A percentile compares a stretch with the other conserved stretches of the same genome.
These are phyloP conservation scores for Flueggea neowawraea DNA, from an alignment of 441 rosid genomes.

Conservation along the genomic window DNA sequence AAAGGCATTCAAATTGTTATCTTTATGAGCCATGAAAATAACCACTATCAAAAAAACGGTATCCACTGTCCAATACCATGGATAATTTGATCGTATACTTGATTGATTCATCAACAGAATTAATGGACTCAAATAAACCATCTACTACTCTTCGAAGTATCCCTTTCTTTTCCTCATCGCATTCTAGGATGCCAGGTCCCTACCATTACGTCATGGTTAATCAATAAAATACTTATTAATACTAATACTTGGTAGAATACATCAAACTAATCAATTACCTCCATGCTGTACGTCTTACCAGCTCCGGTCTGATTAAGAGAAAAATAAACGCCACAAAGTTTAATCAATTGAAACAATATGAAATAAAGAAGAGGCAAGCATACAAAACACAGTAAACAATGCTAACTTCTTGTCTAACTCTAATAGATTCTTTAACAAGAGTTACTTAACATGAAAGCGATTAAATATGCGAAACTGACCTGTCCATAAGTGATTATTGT, in stretches of 20 bases:
- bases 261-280: slow-evolving; percentile 38
- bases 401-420: too few species aligned
- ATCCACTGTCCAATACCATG: slow-evolving; percentile 35
- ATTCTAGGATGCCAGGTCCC: slow-evolving; percentile 62
- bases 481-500: slow-evolving; percentile 86
- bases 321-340: slow-evolving; percentile 9
- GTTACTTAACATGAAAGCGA: too few species aligned
- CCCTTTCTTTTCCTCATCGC: slow-evolving; percentile 62
- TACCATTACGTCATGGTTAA: slow-evolving; percentile 13
- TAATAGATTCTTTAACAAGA: too few species aligned
- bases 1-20: background rate
- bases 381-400: too few species aligned
- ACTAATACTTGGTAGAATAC: slow-evolving; percentile 1
- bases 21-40: too few species aligned
- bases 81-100: slow-evolving; percentile 52
- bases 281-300: slow-evolving; percentile 88
- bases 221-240: background rate
- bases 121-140: slow-evolving; percentile 50
- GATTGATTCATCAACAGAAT: slow-evolving; percentile 34
- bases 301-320: slow-evolving; percentile 88
- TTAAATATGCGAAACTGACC: slow-evolving; percentile 27
- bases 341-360: slow-evolving; percentile 5
- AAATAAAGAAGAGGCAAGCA: background rate
- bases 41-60: too few species aligned
- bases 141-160: slow-evolving; percentile 61